Percentiles rank a stretch among this genome's conserved stretches.
Conservation (phyloP, 78 protist genomes). For the Dictyostelium brefeldianum region DNA sequence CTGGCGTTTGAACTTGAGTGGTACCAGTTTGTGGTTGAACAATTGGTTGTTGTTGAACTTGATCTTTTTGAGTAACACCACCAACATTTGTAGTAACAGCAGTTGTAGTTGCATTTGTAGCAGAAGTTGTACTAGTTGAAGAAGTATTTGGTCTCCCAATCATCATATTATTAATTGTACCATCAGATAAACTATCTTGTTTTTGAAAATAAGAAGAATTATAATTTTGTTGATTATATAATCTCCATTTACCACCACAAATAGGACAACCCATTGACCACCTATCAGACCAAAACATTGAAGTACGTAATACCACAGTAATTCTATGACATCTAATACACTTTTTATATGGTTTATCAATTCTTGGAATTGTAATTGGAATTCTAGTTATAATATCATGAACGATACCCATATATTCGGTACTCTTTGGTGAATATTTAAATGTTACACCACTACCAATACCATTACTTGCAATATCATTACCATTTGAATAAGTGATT, state of each 20-base stretch:
- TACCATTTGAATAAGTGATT: background rate
- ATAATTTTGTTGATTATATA: background rate
- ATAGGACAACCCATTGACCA: constrained; percentile 76
- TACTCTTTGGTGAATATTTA: constrained; percentile 57
- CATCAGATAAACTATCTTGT: background rate
- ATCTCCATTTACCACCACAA: constrained; percentile 81
- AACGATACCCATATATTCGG: constrained; percentile 55
- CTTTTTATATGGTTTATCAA: constrained; percentile 72
- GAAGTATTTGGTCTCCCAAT: background rate
- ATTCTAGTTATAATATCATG: constrained; percentile 63
- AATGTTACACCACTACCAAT: background rate
- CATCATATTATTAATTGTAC: background rate
- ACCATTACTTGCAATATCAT: background rate
- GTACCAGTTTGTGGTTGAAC: background rate
- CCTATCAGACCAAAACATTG: constrained; percentile 79
- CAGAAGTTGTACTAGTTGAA: background rate
- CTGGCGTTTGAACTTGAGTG: constrained; percentile 3
- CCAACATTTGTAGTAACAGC: background rate
- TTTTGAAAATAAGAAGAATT: background rate
- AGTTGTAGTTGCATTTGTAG: background rate
- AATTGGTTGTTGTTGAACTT: background rate
- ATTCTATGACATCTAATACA: constrained; percentile 76
- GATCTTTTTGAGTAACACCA: background rate
- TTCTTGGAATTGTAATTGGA: constrained; percentile 55
- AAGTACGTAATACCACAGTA: constrained; percentile 50